Percentiles rank a stretch among this genome's conserved stretches.
phyloP scores from a whole-genome alignment of 495 filamentous ascomycete genomes.

The Thozetella sp. region DNA sequence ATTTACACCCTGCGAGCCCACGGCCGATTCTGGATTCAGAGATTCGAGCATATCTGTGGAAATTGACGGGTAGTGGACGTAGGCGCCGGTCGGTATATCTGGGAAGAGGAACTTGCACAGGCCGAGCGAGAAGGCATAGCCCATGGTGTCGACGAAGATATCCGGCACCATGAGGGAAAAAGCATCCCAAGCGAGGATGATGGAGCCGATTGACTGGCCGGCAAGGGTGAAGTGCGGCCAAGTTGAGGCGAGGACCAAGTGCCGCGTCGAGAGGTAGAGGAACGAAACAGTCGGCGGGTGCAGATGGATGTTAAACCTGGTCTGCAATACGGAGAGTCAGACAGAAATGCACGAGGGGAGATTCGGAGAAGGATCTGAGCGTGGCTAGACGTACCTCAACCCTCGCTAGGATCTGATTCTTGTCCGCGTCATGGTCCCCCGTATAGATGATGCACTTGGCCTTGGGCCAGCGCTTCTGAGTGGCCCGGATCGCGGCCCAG shows the following conservation, averaged over 20 bases:
- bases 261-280: conserved; percentile 85
- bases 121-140: conserved; percentile 88
- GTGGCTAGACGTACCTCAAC: conserved; percentile 59
- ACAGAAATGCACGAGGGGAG: neutral
- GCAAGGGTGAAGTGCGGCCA: conserved; percentile 95
- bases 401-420: conserved; percentile 73
- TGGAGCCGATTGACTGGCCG: conserved; percentile 85
- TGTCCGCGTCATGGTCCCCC: conserved; percentile 86
- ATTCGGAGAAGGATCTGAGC: neutral
- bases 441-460: conserved; percentile 92
- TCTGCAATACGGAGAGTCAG: conserved; percentile 37
- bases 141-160: conserved; percentile 97
- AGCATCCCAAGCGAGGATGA: conserved; percentile 89
- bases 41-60: conserved; percentile 96
- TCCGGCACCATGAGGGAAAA: conserved; percentile 90
- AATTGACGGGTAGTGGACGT: conserved; percentile 98
- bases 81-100: conserved; percentile 81
- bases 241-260: conserved; percentile 78
- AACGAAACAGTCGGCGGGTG: conserved; percentile 83
- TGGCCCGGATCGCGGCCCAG: conserved; percentile 93
- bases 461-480: conserved; percentile 85
- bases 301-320: conserved; percentile 90
- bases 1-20: conserved; percentile 75
- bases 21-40: conserved; percentile 60
- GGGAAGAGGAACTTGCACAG: conserved; percentile 83